phyloP scores from a whole-genome alignment of 2,329 filamentous ascomycete species.

The Venturia effusa region DNA sequence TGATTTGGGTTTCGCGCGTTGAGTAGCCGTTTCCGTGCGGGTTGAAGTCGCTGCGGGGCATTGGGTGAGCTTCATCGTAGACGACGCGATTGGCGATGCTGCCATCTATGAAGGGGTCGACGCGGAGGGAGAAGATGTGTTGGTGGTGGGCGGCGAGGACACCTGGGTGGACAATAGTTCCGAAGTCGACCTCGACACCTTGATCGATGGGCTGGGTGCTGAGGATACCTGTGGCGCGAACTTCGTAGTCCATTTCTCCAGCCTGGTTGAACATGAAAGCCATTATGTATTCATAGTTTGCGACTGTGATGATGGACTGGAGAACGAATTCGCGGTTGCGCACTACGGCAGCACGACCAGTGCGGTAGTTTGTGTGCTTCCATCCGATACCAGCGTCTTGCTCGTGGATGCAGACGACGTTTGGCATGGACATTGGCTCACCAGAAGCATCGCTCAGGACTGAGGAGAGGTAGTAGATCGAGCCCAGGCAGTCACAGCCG shows the following conservation, averaged over 20 bases:
- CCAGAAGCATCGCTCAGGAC: slow-evolving; percentile 50
- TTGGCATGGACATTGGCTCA: slow-evolving; percentile 48
- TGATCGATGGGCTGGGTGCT: slow-evolving; percentile 58
- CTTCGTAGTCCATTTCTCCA: slow-evolving; percentile 55
- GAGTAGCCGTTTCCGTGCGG: slow-evolving; percentile 43
- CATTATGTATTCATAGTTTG: slow-evolving; percentile 65
- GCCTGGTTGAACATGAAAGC: slow-evolving; percentile 64
- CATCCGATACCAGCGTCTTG: slow-evolving; percentile 59
- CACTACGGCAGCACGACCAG: slow-evolving; percentile 50
- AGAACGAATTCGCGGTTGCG: slow-evolving; percentile 56
- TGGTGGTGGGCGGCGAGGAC: slow-evolving; percentile 63
- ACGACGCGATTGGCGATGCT: slow-evolving; percentile 32
- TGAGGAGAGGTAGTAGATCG: slow-evolving; percentile 56
- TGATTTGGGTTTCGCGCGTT: slow-evolving; percentile 35
- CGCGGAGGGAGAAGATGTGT: slow-evolving; percentile 55
- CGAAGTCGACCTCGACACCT: slow-evolving; percentile 52
- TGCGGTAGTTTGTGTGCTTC: slow-evolving; percentile 64
- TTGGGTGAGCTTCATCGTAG: slow-evolving; percentile 45
- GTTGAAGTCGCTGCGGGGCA: slow-evolving; percentile 46
- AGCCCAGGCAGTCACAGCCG: slow-evolving; percentile 60
- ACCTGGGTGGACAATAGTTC: slow-evolving; percentile 58
- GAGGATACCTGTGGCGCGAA: slow-evolving; percentile 57
- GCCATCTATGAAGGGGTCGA: slow-evolving; percentile 38
- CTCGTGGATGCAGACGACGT: slow-evolving; percentile 59
- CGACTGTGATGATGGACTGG: slow-evolving; percentile 59